A percentile compares a stretch with the other conserved stretches of the same genome.
phyloP scores from a whole-genome alignment of 2,329 filamentous ascomycete species.

The Penicillium sp. region DNA sequence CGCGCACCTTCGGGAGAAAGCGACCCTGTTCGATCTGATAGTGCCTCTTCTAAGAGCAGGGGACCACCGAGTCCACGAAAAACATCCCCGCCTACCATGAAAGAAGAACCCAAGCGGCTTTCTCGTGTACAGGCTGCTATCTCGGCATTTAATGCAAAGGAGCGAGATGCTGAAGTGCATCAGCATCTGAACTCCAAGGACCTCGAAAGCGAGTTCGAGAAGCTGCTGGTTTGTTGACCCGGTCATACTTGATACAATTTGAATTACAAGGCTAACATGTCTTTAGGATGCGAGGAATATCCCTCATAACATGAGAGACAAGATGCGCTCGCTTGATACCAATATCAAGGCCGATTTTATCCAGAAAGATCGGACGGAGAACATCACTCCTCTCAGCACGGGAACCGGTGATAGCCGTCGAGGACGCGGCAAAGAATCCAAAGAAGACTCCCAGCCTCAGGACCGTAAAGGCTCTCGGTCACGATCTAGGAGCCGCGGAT shows the following conservation, averaged over 20 bases:
- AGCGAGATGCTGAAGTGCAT: conserved; percentile 47
- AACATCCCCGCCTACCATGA: conserved; percentile 28
- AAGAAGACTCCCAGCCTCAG: conserved; percentile 41
- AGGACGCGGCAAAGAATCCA: conserved; percentile 46
- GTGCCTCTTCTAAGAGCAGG: conserved; percentile 20
- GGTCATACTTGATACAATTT: background rate
- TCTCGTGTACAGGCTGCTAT: conserved; percentile 64
- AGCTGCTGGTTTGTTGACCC: conserved; percentile 55
- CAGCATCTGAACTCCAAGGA: conserved; percentile 52
- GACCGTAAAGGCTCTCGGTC: conserved; percentile 49
- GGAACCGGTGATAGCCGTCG: conserved; percentile 36
- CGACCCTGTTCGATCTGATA: conserved; percentile 12
- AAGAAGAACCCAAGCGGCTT: conserved; percentile 47
- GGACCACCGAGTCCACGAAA: conserved; percentile 27
- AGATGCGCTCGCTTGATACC: conserved; percentile 85
- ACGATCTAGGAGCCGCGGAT: conserved; percentile 68
- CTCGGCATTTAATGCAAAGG: conserved; percentile 60
- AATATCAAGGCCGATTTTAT: conserved; percentile 96
- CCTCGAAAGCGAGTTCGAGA: conserved; percentile 64
- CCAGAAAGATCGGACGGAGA: conserved; percentile 78
- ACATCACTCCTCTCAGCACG: conserved; percentile 51
- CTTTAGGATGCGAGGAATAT: conserved; percentile 84
- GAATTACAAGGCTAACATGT: conserved; percentile 8
- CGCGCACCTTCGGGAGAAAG: conserved; percentile 29
- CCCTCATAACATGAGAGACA: conserved; percentile 87